Evolutionary conservation across 371 early-diverging fungal genomes (phyloP).

Genomic region (Actinomortierella ambigua): DNA sequence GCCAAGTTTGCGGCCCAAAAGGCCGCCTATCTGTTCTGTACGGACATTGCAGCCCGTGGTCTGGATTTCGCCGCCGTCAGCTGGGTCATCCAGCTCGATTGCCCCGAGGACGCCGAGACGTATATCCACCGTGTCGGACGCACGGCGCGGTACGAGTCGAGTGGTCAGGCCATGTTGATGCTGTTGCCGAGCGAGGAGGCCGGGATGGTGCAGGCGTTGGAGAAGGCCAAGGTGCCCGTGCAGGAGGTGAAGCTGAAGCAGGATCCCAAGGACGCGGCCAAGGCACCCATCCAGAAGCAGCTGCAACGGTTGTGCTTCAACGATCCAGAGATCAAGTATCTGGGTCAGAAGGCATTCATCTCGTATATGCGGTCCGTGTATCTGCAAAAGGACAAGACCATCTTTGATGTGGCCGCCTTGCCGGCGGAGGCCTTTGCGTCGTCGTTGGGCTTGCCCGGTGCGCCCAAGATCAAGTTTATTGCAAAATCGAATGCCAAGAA

Average conservation of each 20-base stretch:
- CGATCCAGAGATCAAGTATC: conserved; percentile 93
- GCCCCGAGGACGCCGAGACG: conserved; percentile 95
- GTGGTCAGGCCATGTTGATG: conserved; percentile 87
- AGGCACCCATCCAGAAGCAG: conserved; percentile 76
- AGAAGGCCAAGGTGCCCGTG: conserved; percentile 81
- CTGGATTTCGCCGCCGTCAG: conserved; percentile 98
- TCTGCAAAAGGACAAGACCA: conserved; percentile 84
- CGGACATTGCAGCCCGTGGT: conserved; percentile 98
- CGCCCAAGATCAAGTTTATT: conserved; percentile 92
- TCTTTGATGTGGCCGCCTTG: conserved; percentile 85
- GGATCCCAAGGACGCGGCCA: conserved; percentile 62
- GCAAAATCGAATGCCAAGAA: conserved; percentile 63
- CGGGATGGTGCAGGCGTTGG: conserved; percentile 76
- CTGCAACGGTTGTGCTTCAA: conserved; percentile 92
- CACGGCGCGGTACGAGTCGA: conserved; percentile 93
- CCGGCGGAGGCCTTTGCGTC: conserved; percentile 90
- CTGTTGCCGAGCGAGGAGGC: conserved; percentile 88
- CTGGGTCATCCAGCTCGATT: conserved; percentile 98
- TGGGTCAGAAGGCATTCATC: conserved; percentile 94
- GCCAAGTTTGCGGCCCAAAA: conserved; percentile 80
- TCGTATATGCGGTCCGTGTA: conserved; percentile 92
- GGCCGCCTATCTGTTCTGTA: conserved; percentile 85
- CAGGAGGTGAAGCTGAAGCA: conserved; percentile 74
- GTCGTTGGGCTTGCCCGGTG: conserved; percentile 91
- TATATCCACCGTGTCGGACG: conserved; percentile 99